phyloP scores from a whole-genome alignment of 495 filamentous ascomycete genomes.

The Pyrenula massariospora region DNA sequence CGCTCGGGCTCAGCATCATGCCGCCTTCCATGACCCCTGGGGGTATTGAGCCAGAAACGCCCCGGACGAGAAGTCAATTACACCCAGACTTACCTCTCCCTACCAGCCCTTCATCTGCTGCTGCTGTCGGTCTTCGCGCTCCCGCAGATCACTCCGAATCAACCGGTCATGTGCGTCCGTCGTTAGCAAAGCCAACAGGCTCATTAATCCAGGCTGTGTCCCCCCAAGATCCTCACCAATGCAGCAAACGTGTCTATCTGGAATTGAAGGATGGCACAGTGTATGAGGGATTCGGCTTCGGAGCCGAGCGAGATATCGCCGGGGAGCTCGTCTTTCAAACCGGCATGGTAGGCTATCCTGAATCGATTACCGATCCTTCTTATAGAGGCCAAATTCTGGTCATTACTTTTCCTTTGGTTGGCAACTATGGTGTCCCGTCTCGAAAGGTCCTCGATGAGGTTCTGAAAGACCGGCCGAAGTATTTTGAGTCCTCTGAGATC shows the following conservation, averaged over 20 bases:
- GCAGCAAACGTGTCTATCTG: conserved; percentile 57
- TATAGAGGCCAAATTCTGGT: conserved; percentile 89
- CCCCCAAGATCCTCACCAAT: conserved; percentile 26
- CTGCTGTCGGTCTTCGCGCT: neutral
- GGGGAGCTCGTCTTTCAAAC: conserved; percentile 99
- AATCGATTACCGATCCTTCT: conserved; percentile 86
- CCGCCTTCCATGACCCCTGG: neutral
- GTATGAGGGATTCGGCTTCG: conserved; percentile 91
- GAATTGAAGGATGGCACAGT: conserved; percentile 82
- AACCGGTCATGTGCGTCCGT: neutral
- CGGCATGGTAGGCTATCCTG: conserved; percentile 97
- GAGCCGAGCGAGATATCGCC: conserved; percentile 79
- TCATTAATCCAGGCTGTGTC: conserved; percentile 38
- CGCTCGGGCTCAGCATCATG: neutral
- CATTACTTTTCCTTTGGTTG: conserved; percentile 80
- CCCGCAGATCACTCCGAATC: neutral
- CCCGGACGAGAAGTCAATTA: neutral
- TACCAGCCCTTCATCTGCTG: neutral
- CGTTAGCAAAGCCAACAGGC: neutral
- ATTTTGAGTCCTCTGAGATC: conserved; percentile 86
- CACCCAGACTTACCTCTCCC: neutral
- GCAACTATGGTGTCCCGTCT: conserved; percentile 91
- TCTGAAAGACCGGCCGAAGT: conserved; percentile 68
- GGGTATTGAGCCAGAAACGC: neutral
- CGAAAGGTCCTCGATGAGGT: conserved; percentile 70